Evolutionary conservation across 768 basidiomycete species (phyloP), one percentile per base, ranked within the genome.

Genomic region (Neoboletus magnificus): DNA sequence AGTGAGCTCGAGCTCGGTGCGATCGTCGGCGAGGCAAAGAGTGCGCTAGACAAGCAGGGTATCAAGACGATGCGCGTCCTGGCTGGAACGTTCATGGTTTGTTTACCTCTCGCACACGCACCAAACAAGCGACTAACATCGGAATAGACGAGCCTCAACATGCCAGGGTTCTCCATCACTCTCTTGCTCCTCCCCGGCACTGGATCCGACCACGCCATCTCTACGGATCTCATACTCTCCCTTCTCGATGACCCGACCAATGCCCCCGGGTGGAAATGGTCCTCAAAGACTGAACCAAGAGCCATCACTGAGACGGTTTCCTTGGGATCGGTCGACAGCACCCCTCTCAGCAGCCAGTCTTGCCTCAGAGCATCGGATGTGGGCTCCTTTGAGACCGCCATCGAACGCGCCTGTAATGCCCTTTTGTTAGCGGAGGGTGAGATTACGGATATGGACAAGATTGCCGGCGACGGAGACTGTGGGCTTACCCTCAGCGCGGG

Each of bases 91-190:
- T 93, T 89, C 72, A 96, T 97, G 94, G 91, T 87, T 52, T 40
- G 77, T 70, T 43, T 15, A 23, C 23, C 29, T 47, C 20, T 45
- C 39, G 1, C 16, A 2, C 25, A 8, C 4, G 3, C 29, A 20
- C 15, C 27, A 32, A 46, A 23, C 16, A 11, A 30, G 12, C 13
- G 39, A 55, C 30, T 55, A 52, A 59, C 32, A 16, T 33, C 29
- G 56, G 45, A 9, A 62, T 35, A 87, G 92, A 93, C 91, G 23
- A 91, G 88, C 54, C 79, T 96, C 60, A 94, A 93, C 71, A 93
- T 94, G 90, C 90, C 92, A 30, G 93, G 93, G 3, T 91, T 95
- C 69, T 93, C 91, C 16, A 75, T 96, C 56, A 89, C 91, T 1
- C 77, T 93, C 18, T 77, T 94, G 16, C 80, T 91, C 10, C 82